Evolutionary conservation across 2,329 filamentous ascomycete genomes (phyloP).

Genomic region (Fusarium miscanthi): DNA sequence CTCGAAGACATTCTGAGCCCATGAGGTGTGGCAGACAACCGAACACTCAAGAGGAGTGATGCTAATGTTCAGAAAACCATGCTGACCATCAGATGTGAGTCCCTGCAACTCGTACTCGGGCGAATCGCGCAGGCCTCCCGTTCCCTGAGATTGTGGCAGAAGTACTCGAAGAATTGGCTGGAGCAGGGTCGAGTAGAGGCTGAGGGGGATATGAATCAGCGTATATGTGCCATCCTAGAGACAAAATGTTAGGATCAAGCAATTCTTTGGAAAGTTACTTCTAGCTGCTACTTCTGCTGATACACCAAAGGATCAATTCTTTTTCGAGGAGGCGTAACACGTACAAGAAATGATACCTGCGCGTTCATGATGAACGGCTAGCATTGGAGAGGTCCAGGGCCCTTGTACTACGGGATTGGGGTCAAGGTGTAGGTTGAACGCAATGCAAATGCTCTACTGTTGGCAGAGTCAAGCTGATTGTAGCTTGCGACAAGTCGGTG

Average conservation of each 20-base stretch:
- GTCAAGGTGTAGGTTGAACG: neutral
- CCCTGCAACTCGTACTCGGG: constrained; percentile 57
- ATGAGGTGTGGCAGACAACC: constrained; percentile 83
- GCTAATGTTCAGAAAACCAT: constrained; percentile 92
- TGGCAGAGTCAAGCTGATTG: constrained; percentile 10
- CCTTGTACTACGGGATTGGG: constrained; percentile 4
- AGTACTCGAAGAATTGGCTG: constrained; percentile 89
- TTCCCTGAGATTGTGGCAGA: constrained; percentile 69
- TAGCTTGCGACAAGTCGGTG: constrained; percentile 15
- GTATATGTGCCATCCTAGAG: constrained; percentile 85
- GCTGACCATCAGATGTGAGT: constrained; percentile 64
- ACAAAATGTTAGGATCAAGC: constrained; percentile 49
- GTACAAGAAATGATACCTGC: constrained; percentile 68
- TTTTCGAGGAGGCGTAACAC: constrained; percentile 39
- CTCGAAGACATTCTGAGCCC: constrained; percentile 79
- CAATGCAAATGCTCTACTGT: constrained; percentile 11
- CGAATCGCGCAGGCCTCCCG: constrained; percentile 51
- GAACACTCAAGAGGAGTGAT: constrained; percentile 94
- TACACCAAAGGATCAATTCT: neutral
- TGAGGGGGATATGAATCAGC: constrained; percentile 88
- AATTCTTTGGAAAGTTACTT: neutral
- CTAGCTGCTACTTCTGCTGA: neutral
- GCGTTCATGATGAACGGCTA: constrained; percentile 61
- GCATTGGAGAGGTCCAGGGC: constrained; percentile 9
- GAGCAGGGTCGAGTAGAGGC: constrained; percentile 80